Percentiles rank a stretch among this genome's conserved stretches.
phyloP scores from a whole-genome alignment of 177 flowering plant genomes.

The Vitis hybrid region DNA sequence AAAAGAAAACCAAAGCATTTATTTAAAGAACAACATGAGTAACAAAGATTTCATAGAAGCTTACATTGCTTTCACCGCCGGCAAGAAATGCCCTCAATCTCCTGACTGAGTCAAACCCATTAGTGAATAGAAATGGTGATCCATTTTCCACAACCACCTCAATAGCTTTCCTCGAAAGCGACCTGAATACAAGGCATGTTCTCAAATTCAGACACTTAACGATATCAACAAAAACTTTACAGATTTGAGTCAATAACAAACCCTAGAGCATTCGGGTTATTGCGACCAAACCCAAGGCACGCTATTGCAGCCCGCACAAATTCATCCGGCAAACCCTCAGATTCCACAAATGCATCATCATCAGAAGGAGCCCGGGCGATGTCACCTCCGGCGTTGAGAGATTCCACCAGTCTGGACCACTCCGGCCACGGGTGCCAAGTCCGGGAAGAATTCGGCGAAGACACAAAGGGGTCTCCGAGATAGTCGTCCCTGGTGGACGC shows the following conservation, averaged over 20 bases:
- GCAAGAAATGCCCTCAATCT: conserved; percentile 53
- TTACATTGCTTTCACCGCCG: conserved; percentile 37
- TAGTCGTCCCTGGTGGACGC: neutral
- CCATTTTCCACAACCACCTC: conserved; percentile 67
- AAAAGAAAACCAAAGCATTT: neutral
- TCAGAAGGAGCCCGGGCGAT: conserved; percentile 13
- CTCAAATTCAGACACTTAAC: neutral
- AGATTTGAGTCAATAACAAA: conserved; percentile 11
- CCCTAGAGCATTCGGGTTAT: conserved; percentile 50
- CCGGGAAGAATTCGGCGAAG: neutral
- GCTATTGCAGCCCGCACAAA: conserved; percentile 42
- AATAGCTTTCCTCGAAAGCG: conserved; percentile 60
- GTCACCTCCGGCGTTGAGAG: conserved; percentile 38
- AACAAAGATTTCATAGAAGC: conserved; percentile 13
- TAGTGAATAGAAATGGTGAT: conserved; percentile 58
- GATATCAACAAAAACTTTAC: neutral
- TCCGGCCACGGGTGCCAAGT: conserved; percentile 60
- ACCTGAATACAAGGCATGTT: conserved; percentile 27
- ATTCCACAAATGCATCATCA: conserved; percentile 30
- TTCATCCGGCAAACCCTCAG: conserved; percentile 38
- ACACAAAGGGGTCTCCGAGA: conserved; percentile 11
- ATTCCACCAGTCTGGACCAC: conserved; percentile 48
- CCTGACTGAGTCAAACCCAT: conserved; percentile 40
- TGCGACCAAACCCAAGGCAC: conserved; percentile 58
- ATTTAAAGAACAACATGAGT: neutral